phyloP scores from a whole-genome alignment of 2,329 filamentous ascomycete genomes.

The Teratosphaeria gauchensis region DNA sequence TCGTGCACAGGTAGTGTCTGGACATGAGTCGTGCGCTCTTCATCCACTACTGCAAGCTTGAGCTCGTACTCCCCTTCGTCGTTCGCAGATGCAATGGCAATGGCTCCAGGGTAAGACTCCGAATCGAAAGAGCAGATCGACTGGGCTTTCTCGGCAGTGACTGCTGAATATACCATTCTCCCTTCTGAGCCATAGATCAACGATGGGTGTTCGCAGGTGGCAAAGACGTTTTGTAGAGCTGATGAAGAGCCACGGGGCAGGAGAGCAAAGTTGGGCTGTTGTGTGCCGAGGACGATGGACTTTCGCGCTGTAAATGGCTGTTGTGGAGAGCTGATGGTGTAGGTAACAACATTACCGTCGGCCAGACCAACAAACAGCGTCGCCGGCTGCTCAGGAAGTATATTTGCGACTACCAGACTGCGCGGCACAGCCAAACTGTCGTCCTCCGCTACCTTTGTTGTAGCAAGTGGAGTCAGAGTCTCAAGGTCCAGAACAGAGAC shows the following conservation, averaged over 20 bases:
- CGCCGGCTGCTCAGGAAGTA: slow-evolving; percentile 57
- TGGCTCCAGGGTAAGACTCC: slow-evolving; percentile 67
- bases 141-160: slow-evolving; percentile 77
- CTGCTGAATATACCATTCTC: slow-evolving; percentile 82
- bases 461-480: slow-evolving; percentile 52
- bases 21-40: slow-evolving; percentile 78
- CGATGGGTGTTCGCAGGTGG: slow-evolving; percentile 87
- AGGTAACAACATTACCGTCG: slow-evolving; percentile 83
- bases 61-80: slow-evolving; percentile 48
- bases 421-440: slow-evolving; percentile 67
- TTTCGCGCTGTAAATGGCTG: slow-evolving; percentile 60
- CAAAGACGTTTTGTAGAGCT: slow-evolving; percentile 60
- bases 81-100: slow-evolving; percentile 62
- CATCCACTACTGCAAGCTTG: slow-evolving; percentile 72
- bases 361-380: slow-evolving; percentile 86
- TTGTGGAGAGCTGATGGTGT: slow-evolving; percentile 55
- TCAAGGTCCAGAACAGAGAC: slow-evolving; percentile 64
- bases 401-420: slow-evolving; percentile 67
- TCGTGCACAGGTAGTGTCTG: slow-evolving; percentile 68
- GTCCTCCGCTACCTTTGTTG: slow-evolving; percentile 44
- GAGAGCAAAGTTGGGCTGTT: slow-evolving; percentile 71
- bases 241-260: slow-evolving; percentile 47
- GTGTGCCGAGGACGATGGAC: slow-evolving; percentile 73
- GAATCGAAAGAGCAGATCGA: slow-evolving; percentile 72
- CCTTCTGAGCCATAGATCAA: slow-evolving; percentile 85